A percentile compares a stretch with the other conserved stretches of the same genome.
These are phyloP conservation scores for Trichoderma polysporum DNA, from an alignment of 2,329 filamentous ascomycete species.

Conservation along the genomic window DNA sequence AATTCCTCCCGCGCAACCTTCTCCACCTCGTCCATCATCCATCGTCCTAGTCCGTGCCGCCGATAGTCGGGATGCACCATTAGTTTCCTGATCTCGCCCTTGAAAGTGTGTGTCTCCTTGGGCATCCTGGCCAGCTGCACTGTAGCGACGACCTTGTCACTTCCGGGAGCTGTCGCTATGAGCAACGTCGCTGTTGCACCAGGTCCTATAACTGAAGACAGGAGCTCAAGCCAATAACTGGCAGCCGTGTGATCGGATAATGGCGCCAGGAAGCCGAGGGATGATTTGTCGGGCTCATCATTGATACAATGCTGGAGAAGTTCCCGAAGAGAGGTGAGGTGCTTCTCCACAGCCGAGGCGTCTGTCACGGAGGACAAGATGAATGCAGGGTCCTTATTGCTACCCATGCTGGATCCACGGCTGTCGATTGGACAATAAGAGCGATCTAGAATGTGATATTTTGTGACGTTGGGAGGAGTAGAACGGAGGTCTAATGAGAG, in stretches of 20 bases:
- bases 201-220: constrained; percentile 2
- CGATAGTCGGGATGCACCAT: constrained; percentile 28
- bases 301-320: constrained; percentile 32
- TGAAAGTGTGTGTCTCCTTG: constrained; percentile 30
- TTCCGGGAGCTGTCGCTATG: constrained; percentile 18
- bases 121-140: constrained; percentile 25
- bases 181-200: constrained; percentile 22
- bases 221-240: constrained; percentile 27
- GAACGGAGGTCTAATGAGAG: background rate
- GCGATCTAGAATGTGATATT: background rate
- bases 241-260: constrained; percentile 27
- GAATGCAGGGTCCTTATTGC: background rate
- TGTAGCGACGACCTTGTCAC: constrained; percentile 25
- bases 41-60: constrained; percentile 25
- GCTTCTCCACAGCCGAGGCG: constrained; percentile 16
- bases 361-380: constrained; percentile 13
- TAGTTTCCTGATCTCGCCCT: constrained; percentile 31
- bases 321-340: constrained; percentile 25
- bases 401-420: constrained; percentile 5
- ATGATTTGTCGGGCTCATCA: constrained; percentile 29
- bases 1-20: constrained; percentile 23
- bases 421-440: background rate
- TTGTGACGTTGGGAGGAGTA: background rate
- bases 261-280: constrained; percentile 32
- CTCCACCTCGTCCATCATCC: constrained; percentile 30